phyloP scores from a whole-genome alignment of 129 eudicot genomes.

The Scalesia atractyloides region DNA sequence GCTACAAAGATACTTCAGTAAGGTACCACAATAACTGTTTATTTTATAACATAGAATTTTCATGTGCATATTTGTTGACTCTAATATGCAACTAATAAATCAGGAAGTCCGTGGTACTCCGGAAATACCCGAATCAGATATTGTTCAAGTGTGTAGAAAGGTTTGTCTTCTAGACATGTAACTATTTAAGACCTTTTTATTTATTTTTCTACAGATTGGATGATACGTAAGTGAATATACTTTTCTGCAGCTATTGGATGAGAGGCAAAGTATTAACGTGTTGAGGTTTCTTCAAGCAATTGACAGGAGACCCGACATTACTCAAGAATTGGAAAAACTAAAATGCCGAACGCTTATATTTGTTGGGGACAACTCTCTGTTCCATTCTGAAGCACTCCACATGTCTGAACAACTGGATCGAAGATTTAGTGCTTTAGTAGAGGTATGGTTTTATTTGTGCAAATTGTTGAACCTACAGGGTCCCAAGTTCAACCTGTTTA shows the following conservation, averaged over 20 bases:
- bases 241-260: slow-evolving; percentile 64
- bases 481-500: too few relatives aligned
- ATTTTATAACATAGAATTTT: not conserved
- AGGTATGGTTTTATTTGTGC: slow-evolving; percentile 42
- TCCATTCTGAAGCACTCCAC: slow-evolving; percentile 81
- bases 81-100: slow-evolving; percentile 13
- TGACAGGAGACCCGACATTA: slow-evolving; percentile 79
- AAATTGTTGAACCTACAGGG: too few relatives aligned
- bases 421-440: slow-evolving; percentile 89
- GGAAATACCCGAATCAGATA: slow-evolving; percentile 75
- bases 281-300: slow-evolving; percentile 90
- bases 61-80: not conserved
- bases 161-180: slow-evolving; percentile 38
- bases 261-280: slow-evolving; percentile 81
- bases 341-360: slow-evolving; percentile 82
- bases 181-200: too few relatives aligned
- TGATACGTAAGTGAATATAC: too few relatives aligned
- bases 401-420: slow-evolving; percentile 78
- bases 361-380: slow-evolving; percentile 85
- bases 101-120: slow-evolving; percentile 81
- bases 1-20: slow-evolving; percentile 71
- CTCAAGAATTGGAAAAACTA: slow-evolving; percentile 66
- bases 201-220: too few relatives aligned
- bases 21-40: slow-evolving; percentile 40
- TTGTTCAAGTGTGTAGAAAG: slow-evolving; percentile 80